Conservation (phyloP, 2,329 filamentous ascomycete species). For the Diaporthe humulicola region DNA sequence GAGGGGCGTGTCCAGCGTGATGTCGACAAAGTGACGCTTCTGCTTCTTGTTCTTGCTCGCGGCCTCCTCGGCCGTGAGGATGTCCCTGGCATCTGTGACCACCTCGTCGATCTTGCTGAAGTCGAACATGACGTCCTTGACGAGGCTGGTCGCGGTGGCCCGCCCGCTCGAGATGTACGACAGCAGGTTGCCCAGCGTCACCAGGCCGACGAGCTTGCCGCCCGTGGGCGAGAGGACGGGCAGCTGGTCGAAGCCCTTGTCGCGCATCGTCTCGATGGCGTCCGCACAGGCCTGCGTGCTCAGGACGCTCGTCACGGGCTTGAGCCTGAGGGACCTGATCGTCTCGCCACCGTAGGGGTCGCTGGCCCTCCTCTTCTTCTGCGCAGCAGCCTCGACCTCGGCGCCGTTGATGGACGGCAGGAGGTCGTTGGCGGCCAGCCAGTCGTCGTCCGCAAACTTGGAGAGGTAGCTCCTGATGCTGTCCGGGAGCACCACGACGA, state of each 20-base stretch:
- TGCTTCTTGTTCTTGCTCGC: slow-evolving; percentile 63
- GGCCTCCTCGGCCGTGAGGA: slow-evolving; percentile 57
- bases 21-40: slow-evolving; percentile 88
- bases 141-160: slow-evolving; percentile 78
- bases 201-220: slow-evolving; percentile 85
- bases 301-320: slow-evolving; percentile 90
- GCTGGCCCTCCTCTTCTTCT: slow-evolving; percentile 56
- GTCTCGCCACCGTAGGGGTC: slow-evolving; percentile 85
- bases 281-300: slow-evolving; percentile 80
- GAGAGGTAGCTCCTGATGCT: slow-evolving; percentile 97
- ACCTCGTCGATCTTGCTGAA: slow-evolving; percentile 90
- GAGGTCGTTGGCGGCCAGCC: slow-evolving; percentile 96
- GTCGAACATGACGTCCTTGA: slow-evolving; percentile 96
- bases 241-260: slow-evolving; percentile 97
- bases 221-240: slow-evolving; percentile 83
- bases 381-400: slow-evolving; percentile 59
- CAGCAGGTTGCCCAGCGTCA: slow-evolving; percentile 94
- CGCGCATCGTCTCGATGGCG: slow-evolving; percentile 97
- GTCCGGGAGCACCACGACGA: slow-evolving; percentile 93
- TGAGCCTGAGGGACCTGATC: slow-evolving; percentile 86
- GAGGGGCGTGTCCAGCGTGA: slow-evolving; percentile 90
- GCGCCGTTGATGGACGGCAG: slow-evolving; percentile 69
- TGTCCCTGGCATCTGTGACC: slow-evolving; percentile 85
- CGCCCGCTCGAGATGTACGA: slow-evolving; percentile 89
- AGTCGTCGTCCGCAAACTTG: slow-evolving; percentile 99